Evolutionary conservation across 2,329 filamentous ascomycete species (phyloP).

Genomic region (Fusarium temperatum): DNA sequence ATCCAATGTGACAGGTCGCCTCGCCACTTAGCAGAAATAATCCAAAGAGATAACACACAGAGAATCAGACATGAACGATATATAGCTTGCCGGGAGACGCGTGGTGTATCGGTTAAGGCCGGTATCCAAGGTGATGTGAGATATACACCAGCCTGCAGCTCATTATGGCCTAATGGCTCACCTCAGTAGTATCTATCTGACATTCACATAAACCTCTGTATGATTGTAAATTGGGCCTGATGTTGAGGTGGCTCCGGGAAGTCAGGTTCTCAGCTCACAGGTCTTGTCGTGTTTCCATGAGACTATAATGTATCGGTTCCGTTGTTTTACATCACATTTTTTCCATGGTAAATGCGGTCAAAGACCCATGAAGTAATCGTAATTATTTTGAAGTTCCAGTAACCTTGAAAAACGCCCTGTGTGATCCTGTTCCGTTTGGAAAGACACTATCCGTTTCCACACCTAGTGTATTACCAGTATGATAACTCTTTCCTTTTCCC

Average conservation of each 20-base stretch:
- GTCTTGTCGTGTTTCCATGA: background rate
- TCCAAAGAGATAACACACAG: background rate
- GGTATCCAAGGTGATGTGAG: background rate
- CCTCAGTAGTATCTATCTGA: background rate
- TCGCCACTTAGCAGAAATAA: constrained; percentile 14
- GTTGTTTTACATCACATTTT: background rate
- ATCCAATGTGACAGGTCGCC: constrained; percentile 21
- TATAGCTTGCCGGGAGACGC: constrained; percentile 9
- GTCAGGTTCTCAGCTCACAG: background rate
- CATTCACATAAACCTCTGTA: background rate
- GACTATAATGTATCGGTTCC: background rate
- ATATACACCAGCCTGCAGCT: background rate
- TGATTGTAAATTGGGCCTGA: background rate
- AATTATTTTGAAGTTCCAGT: constrained; percentile 27
- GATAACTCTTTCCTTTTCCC: constrained; percentile 16
- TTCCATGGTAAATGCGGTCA: background rate
- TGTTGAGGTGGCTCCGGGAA: background rate
- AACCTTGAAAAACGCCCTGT: constrained; percentile 35
- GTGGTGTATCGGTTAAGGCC: constrained; percentile 3
- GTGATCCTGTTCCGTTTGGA: constrained; percentile 34
- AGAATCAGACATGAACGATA: background rate
- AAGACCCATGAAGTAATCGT: background rate
- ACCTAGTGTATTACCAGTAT: constrained; percentile 33
- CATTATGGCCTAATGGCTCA: background rate
- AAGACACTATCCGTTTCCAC: constrained; percentile 35